Evolutionary conservation across 352 stramenopile species (phyloP), one percentile per base, ranked within the genome.

Genomic region (Globisporangium polare): DNA sequence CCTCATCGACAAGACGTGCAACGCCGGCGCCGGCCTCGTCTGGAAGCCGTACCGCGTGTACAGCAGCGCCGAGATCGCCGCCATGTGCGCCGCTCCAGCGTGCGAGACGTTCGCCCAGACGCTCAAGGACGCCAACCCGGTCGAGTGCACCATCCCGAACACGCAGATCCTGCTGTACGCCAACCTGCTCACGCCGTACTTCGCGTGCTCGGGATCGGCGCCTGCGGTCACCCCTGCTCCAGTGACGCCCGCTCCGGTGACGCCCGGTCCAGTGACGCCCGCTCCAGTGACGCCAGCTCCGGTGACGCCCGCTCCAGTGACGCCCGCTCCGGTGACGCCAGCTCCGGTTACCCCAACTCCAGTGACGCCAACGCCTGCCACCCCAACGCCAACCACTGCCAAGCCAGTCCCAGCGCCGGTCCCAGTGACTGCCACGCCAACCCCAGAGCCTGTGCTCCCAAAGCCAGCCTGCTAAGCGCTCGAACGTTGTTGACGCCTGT

Each of bases 21-120:
- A 29, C 12, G 9, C 26, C 20, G 47, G 9, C 2, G 10, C 47
- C 10, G 26, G 26, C 15, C 13, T 54, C 17, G 5, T 31, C 13
- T 54, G 47, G 47, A 54, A 54, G 47, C 47, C 47, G 24, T 54
- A 39, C 26, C 47, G 47, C 27, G 47, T n/a, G 26, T 54, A 54
- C 47, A 41, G 24, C 24, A 3, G 13, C 5, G 47, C 33, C 2
- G 47, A 54, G 26, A 54, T 54, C 47, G 47, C 24, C 47, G 33
- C 33, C 12, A 10, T 54, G 13, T 54, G 47, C 47, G 47, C 24
- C n/a, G 47, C 20, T 15, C 24, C 47, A 3, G 47, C 20, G 12
- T 54, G 47, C 15, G 15, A 39, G 24, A 24, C 24, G 24, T 27
- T 54, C 13, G 15, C 33, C 26, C 39, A 26, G 47, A 39, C 47